Conservation (phyloP, 371 early-diverging fungal genomes). For the Gilbertella persicaria region DNA sequence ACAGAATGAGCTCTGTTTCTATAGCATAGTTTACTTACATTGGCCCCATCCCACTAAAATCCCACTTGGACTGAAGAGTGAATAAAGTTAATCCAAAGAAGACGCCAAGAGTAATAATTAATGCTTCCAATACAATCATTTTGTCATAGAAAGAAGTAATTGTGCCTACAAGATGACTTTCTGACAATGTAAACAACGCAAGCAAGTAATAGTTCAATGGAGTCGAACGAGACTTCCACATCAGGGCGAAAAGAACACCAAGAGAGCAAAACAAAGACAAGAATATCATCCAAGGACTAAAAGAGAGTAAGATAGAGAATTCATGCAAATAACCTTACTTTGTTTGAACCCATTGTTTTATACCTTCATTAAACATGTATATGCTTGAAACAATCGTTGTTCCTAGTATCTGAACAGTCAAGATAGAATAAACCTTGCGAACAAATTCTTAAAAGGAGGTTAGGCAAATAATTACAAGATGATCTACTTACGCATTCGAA, state of each 20-base stretch:
- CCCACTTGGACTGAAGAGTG: conserved; percentile 73
- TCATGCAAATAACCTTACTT: conserved; percentile 37
- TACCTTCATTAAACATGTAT: conserved; percentile 53
- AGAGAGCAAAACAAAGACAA: conserved; percentile 47
- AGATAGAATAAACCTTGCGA: conserved; percentile 78
- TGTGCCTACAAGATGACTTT: conserved; percentile 67
- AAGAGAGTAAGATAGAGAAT: background rate
- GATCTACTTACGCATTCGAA: conserved; percentile 48
- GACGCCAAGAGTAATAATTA: conserved; percentile 72
- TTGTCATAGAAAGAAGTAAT: conserved; percentile 58
- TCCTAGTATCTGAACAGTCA: conserved; percentile 61
- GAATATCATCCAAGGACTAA: conserved; percentile 43
- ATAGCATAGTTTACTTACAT: conserved; percentile 38
- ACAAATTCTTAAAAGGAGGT: conserved; percentile 55
- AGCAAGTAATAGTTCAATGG: conserved; percentile 70
- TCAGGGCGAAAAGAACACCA: conserved; percentile 55
- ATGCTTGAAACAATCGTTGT: conserved; percentile 58
- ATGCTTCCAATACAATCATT: conserved; percentile 69
- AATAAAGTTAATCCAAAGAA: conserved; percentile 78
- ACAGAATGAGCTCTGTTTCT: too few relatives aligned
- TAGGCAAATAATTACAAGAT: background rate
- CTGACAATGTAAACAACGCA: conserved; percentile 65
- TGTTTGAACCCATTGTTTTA: conserved; percentile 56
- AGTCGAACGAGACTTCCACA: conserved; percentile 61
- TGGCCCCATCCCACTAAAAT: conserved; percentile 70